These are phyloP conservation scores for Nemania serpens DNA, from an alignment of 2,329 filamentous ascomycete species.

Conservation along the genomic window DNA sequence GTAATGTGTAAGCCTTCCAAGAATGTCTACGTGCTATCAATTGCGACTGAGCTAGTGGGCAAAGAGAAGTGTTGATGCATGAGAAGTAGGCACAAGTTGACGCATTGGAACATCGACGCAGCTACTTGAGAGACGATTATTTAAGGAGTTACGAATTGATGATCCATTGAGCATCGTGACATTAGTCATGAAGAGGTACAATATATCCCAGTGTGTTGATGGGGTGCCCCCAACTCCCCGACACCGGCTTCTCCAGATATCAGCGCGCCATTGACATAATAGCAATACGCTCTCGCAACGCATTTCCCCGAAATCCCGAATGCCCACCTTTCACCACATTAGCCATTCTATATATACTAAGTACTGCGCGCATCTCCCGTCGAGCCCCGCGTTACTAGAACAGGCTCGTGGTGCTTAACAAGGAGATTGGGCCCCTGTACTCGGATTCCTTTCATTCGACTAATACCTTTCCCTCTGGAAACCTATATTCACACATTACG, in stretches of 20 bases:
- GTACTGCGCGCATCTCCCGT: slow-evolving; percentile 15
- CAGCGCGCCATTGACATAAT: slow-evolving; percentile 10
- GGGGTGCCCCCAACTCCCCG: not conserved
- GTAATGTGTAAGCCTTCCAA: too few species aligned
- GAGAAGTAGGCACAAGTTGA: too few species aligned
- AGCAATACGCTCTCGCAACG: slow-evolving; percentile 15
- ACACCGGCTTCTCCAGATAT: slow-evolving; percentile 11
- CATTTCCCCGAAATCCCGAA: slow-evolving; percentile 32
- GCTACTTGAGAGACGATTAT: too few species aligned
- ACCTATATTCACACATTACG: too few species aligned
- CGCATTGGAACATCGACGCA: too few species aligned
- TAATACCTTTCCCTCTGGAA: not conserved
- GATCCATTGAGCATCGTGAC: too few species aligned
- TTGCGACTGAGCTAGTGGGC: too few species aligned
- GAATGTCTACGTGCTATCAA: too few species aligned
- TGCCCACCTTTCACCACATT: slow-evolving; percentile 9
- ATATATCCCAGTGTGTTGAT: too few species aligned
- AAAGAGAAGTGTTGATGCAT: too few species aligned
- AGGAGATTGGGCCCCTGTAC: not conserved
- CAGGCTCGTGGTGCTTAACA: not conserved
- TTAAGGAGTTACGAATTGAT: too few species aligned
- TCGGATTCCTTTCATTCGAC: not conserved
- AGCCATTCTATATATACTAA: slow-evolving; percentile 4
- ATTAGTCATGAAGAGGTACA: too few species aligned
- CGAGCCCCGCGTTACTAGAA: slow-evolving; percentile 29